Percentiles rank a stretch among this genome's conserved stretches.
These are phyloP conservation scores for Xanthoconium stramineum DNA, from an alignment of 768 basidiomycete genomes.

Conservation along the genomic window DNA sequence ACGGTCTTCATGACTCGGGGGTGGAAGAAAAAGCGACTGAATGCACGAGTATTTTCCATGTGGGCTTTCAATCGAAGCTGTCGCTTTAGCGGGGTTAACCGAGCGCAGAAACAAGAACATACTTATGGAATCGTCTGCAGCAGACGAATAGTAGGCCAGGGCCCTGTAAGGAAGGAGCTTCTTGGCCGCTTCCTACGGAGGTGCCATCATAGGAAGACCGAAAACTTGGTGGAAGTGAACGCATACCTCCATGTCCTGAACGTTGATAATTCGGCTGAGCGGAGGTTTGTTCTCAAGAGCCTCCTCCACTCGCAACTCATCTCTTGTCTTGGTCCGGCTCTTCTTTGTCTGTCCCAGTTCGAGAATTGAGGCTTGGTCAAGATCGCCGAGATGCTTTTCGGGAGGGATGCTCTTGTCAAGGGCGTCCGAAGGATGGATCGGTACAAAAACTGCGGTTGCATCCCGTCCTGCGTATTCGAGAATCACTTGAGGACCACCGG, in stretches of 20 bases:
- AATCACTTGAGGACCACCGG: slow-evolving; percentile 81
- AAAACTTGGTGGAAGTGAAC: background rate
- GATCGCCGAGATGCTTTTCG: slow-evolving; percentile 69
- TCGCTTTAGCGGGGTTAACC: slow-evolving; percentile 10
- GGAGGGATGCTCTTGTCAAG: slow-evolving; percentile 67
- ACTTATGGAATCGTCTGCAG: slow-evolving; percentile 84
- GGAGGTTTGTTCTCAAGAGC: slow-evolving; percentile 63
- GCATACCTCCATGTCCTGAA: slow-evolving; percentile 79
- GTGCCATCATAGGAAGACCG: background rate
- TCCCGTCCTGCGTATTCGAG: slow-evolving; percentile 82
- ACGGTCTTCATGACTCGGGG: slow-evolving; percentile 76
- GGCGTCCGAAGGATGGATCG: slow-evolving; percentile 83
- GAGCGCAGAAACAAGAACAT: slow-evolving; percentile 24
- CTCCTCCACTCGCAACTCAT: slow-evolving; percentile 64
- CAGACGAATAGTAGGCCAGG: slow-evolving; percentile 81
- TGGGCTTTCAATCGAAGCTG: slow-evolving; percentile 39
- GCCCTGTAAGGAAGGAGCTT: slow-evolving; percentile 72
- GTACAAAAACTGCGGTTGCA: slow-evolving; percentile 72
- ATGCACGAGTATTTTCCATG: slow-evolving; percentile 74
- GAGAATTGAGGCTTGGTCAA: slow-evolving; percentile 47
- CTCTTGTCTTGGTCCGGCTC: slow-evolving; percentile 55
- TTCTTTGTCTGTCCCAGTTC: slow-evolving; percentile 36
- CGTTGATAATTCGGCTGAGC: slow-evolving; percentile 63
- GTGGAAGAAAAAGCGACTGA: slow-evolving; percentile 81
- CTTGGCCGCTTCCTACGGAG: slow-evolving; percentile 62